Evolutionary conservation across 768 basidiomycete genomes (phyloP).

Genomic region (Boletus patriciae): DNA sequence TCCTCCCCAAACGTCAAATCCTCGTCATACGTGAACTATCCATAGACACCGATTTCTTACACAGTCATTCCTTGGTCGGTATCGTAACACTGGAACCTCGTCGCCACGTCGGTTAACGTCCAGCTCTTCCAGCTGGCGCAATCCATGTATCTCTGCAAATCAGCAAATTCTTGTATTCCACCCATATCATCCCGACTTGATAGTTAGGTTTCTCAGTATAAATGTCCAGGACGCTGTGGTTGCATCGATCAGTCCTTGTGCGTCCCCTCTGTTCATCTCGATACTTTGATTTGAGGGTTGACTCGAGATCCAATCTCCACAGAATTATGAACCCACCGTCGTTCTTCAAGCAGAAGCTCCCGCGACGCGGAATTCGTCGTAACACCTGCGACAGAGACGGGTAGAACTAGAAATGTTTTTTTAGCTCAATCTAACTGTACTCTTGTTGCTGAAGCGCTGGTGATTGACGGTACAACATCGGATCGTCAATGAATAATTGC

Average conservation of each 20-base stretch:
- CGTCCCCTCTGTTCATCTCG: conserved; percentile 8
- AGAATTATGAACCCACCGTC: conserved; percentile 4
- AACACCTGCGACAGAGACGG: neutral
- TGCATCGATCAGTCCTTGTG: conserved; percentile 17
- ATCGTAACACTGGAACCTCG: conserved; percentile 5
- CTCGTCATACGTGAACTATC: conserved; percentile 16
- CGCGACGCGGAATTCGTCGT: neutral
- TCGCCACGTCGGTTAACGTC: conserved; percentile 13
- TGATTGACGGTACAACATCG: neutral
- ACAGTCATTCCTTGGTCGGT: conserved; percentile 14
- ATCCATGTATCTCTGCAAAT: conserved; percentile 16
- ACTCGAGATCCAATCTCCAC: neutral
- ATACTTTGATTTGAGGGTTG: conserved; percentile 2
- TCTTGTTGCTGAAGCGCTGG: neutral
- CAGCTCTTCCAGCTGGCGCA: conserved; percentile 15
- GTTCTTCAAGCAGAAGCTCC: neutral
- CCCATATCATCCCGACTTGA: conserved; percentile 5
- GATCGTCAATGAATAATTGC: conserved; percentile 9
- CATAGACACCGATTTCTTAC: conserved; percentile 2
- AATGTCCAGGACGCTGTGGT: neutral
- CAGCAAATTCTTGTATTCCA: conserved; percentile 18
- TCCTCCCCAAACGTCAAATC: conserved; percentile 5
- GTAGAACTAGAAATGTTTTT: conserved; percentile 8
- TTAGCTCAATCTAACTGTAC: conserved; percentile 15
- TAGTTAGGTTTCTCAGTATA: neutral